phyloP scores from a whole-genome alignment of 2,329 filamentous ascomycete species.

The Thielaviopsis populi region DNA sequence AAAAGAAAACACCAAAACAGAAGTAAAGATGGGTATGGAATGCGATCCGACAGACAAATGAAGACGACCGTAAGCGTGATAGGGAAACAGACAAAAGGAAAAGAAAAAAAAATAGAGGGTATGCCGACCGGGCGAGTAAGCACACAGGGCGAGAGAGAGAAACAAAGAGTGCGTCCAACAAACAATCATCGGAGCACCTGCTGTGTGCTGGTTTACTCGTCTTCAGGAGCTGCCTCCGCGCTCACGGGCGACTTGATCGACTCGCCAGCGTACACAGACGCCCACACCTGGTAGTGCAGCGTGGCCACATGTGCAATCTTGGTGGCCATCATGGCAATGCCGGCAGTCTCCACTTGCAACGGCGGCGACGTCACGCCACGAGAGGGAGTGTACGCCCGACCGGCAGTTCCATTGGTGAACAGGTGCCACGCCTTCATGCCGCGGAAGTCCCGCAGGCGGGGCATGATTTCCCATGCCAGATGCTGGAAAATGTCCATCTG shows the following conservation, averaged over 20 bases:
- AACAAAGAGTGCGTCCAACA: neutral
- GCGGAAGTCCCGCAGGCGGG: conserved; percentile 15
- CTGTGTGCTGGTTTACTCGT: neutral
- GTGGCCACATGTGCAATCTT: conserved; percentile 70
- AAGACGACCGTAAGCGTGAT: conserved; percentile 9
- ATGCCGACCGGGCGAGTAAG: neutral
- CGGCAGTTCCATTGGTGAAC: conserved; percentile 37
- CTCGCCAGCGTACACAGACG: conserved; percentile 27
- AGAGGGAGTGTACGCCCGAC: conserved; percentile 18
- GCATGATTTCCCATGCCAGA: conserved; percentile 25
- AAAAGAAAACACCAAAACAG: neutral
- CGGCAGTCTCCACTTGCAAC: conserved; percentile 34
- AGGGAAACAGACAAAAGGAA: neutral
- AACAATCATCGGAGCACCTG: neutral
- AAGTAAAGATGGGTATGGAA: conserved; percentile 7
- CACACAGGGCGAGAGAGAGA: neutral
- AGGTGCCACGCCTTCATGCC: conserved; percentile 23
- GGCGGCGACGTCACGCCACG: conserved; percentile 24
- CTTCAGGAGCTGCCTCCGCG: neutral
- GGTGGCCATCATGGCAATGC: conserved; percentile 53
- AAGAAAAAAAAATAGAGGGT: neutral
- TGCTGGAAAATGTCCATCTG: conserved; percentile 28
- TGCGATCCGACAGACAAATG: neutral
- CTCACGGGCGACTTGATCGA: neutral
- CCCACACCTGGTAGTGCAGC: conserved; percentile 85